Percentiles rank a stretch among this genome's conserved stretches.
Evolutionary conservation across 768 basidiomycete species (phyloP).

Genomic region (Lactarius indigo): DNA sequence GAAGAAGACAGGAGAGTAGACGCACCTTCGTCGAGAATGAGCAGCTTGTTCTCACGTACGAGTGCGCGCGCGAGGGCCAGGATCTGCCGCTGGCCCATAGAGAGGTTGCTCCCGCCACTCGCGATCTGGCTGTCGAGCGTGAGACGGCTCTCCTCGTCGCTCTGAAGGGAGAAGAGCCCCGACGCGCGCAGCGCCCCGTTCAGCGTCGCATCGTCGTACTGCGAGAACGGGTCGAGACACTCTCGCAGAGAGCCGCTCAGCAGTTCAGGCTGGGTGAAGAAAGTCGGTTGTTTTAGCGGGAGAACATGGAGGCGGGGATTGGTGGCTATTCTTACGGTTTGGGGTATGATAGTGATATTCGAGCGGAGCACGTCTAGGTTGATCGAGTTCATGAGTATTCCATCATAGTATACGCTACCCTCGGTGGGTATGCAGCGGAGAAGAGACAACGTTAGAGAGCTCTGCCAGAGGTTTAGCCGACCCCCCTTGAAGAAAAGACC

Average conservation of each 20-base stretch:
- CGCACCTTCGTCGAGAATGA: conserved; percentile 55
- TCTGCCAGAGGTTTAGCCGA: conserved; percentile 29
- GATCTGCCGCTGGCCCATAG: conserved; percentile 57
- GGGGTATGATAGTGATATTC: conserved; percentile 58
- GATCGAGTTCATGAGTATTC: conserved; percentile 40
- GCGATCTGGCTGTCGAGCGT: conserved; percentile 45
- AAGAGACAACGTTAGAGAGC: conserved; percentile 49
- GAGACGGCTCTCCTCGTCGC: conserved; percentile 37
- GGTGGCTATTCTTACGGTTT: conserved; percentile 38
- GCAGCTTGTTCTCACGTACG: conserved; percentile 51
- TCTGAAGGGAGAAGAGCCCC: conserved; percentile 43
- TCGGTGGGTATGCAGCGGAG: conserved; percentile 52
- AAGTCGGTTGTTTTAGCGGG: conserved; percentile 14
- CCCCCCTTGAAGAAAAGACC: conserved; percentile 2
- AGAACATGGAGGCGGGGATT: background rate
- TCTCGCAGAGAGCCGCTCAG: conserved; percentile 52
- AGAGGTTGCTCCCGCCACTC: conserved; percentile 44
- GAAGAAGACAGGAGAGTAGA: background rate
- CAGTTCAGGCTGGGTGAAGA: conserved; percentile 40
- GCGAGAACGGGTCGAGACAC: conserved; percentile 57
- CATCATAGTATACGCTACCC: conserved; percentile 52
- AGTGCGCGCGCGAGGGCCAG: conserved; percentile 58
- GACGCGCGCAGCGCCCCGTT: conserved; percentile 49
- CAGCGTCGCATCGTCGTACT: conserved; percentile 50
- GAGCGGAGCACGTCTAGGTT: conserved; percentile 52